These are phyloP conservation scores for Entelexis paramagnoliae DNA, from an alignment of 1,139 yeast genomes.

Conservation along the genomic window DNA sequence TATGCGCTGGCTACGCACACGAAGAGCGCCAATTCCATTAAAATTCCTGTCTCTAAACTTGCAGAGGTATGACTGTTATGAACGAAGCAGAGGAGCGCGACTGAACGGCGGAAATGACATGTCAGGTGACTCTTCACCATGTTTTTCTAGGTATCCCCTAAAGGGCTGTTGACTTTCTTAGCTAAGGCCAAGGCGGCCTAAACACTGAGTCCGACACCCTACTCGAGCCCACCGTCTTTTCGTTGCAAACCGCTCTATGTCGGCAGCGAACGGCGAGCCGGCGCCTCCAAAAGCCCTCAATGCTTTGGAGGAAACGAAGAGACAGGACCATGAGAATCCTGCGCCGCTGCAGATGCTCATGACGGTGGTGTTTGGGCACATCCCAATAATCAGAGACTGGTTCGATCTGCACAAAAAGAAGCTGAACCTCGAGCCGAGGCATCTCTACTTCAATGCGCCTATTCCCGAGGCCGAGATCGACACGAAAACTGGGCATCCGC, in stretches of 20 bases:
- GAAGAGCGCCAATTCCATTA: too few relatives aligned
- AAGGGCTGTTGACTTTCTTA: not conserved
- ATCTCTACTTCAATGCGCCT: conserved; percentile 56
- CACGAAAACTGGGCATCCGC: conserved; percentile 38
- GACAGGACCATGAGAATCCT: conserved; percentile 1
- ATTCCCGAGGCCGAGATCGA: conserved; percentile 31
- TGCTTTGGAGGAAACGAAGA: conserved; percentile 22
- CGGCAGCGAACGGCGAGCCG: conserved; percentile 5
- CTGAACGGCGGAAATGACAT: too few relatives aligned
- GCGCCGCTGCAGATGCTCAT: conserved; percentile 8
- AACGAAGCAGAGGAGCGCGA: too few relatives aligned
- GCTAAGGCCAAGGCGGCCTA: not conserved
- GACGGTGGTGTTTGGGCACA: conserved; percentile 10
- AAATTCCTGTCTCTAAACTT: too few relatives aligned
- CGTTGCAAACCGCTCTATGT: not conserved
- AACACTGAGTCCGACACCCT: too few relatives aligned
- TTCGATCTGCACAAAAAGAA: conserved; percentile 17
- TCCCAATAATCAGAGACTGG: conserved; percentile 21
- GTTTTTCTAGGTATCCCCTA: too few relatives aligned
- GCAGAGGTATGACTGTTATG: too few relatives aligned
- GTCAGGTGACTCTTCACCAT: not conserved
- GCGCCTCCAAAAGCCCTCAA: conserved; percentile 14
- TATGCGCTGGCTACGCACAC: too few relatives aligned
- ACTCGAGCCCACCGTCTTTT: not conserved
- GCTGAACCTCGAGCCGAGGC: conserved; percentile 32